phyloP scores from a whole-genome alignment of 169 alveolate species.

The Eimeria maxima region DNA sequence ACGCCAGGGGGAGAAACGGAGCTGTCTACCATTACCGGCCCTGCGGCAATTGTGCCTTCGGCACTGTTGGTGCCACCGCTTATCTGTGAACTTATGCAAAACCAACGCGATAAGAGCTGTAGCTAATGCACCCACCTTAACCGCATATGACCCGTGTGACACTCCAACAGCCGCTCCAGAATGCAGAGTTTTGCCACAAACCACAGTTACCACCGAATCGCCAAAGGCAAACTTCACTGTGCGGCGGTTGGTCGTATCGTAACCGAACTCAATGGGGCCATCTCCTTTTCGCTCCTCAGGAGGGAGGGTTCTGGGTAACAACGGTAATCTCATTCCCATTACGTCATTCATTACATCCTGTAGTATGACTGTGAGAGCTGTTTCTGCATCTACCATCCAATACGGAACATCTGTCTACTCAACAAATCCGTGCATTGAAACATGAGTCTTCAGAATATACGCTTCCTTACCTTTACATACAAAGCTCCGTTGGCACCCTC shows the following conservation, averaged over 20 bases:
- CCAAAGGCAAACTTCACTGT: constrained; percentile 34
- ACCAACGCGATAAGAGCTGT: background rate
- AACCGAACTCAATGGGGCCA: constrained; percentile 40
- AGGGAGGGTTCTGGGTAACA: background rate
- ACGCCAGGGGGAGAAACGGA: background rate
- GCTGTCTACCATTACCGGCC: background rate
- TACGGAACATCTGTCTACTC: constrained; percentile 47
- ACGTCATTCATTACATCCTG: constrained; percentile 54
- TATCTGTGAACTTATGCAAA: constrained; percentile 22
- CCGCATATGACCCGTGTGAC: constrained; percentile 29
- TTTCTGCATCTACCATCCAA: constrained; percentile 65
- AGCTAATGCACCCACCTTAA: constrained; percentile 16
- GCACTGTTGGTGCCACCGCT: background rate
- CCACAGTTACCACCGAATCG: background rate
- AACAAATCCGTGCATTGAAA: background rate
- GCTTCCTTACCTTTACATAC: constrained; percentile 47
- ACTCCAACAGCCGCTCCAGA: constrained; percentile 58
- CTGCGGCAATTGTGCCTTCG: background rate
- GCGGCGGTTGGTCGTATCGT: constrained; percentile 48
- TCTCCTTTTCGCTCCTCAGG: background rate
- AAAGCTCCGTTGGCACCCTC: constrained; percentile 39
- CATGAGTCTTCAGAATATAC: background rate
- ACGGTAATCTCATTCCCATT: constrained; percentile 17
- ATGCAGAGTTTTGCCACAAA: constrained; percentile 36
- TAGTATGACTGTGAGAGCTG: constrained; percentile 36